These are phyloP conservation scores for Paramyrothecium roridum DNA, from an alignment of 2,329 filamentous ascomycete species.

Conservation along the genomic window DNA sequence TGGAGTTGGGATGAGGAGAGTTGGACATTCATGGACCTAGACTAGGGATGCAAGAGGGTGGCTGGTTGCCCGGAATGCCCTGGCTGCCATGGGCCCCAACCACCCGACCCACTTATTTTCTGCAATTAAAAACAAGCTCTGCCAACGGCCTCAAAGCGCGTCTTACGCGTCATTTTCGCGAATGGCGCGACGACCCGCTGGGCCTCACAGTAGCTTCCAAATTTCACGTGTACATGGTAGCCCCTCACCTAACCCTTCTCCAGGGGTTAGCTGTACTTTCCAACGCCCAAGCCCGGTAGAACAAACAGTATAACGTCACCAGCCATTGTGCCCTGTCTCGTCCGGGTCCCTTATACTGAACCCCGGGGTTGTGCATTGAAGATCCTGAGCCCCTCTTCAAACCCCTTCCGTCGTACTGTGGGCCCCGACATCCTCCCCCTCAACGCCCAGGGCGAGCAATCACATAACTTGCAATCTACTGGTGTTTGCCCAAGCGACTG, in stretches of 20 bases:
- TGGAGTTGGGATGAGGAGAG: neutral
- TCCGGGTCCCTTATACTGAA: neutral
- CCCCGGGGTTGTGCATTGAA: conserved; percentile 2
- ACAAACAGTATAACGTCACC: conserved; percentile 2
- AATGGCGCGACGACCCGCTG: conserved; percentile 16
- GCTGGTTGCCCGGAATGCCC: neutral
- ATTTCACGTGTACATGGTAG: conserved; percentile 1
- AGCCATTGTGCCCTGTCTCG: neutral
- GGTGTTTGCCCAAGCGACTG: no score
- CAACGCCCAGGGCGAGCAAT: neutral
- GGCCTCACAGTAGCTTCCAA: no score
- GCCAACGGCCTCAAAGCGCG: no score
- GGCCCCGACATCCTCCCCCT: neutral
- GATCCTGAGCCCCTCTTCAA: conserved; percentile 7
- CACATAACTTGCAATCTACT: neutral
- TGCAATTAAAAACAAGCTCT: neutral
- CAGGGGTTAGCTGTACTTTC: neutral
- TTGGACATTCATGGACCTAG: conserved; percentile 11
- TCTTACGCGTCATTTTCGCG: conserved; percentile 27
- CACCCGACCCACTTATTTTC: conserved; percentile 11
- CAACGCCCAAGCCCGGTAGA: neutral
- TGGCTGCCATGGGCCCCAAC: conserved; percentile 12
- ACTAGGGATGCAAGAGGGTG: neutral
- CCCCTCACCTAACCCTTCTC: neutral
- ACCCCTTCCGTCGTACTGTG: neutral